Evolutionary conservation across 2,329 filamentous ascomycete species (phyloP).

Genomic region (Colletotrichum gloeosporioides): DNA sequence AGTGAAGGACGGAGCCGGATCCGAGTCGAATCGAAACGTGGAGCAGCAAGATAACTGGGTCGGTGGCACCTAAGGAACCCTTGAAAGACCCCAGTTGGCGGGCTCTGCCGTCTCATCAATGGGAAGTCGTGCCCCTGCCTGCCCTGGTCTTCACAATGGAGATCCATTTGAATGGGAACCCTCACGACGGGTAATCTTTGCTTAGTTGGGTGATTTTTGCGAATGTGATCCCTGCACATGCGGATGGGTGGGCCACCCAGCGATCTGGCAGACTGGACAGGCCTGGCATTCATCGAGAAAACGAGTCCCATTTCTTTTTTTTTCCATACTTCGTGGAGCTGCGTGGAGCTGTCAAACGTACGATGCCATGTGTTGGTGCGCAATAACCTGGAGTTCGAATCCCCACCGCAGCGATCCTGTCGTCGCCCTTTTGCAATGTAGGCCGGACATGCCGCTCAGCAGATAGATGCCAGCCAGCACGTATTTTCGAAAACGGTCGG

Average conservation of each 20-base stretch:
- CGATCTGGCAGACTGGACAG: slow-evolving; percentile 21
- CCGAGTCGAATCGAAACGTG: slow-evolving; percentile 16
- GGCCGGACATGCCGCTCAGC: slow-evolving; percentile 7
- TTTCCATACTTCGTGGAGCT: slow-evolving; percentile 10
- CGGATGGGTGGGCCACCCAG: slow-evolving; percentile 13
- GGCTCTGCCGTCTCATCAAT: slow-evolving; percentile 23
- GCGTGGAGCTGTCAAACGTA: slow-evolving; percentile 20
- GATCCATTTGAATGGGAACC: slow-evolving; percentile 16
- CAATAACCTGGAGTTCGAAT: neutral
- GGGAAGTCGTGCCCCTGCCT: neutral
- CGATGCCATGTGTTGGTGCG: slow-evolving; percentile 19
- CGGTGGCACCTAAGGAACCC: slow-evolving; percentile 1
- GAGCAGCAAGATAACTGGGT: slow-evolving; percentile 8
- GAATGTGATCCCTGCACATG: slow-evolving; percentile 14
- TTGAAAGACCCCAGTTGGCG: slow-evolving; percentile 15
- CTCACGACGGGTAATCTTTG: slow-evolving; percentile 17
- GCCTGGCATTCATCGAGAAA: slow-evolving; percentile 18
- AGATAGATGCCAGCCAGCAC: neutral
- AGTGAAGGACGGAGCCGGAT: slow-evolving; percentile 12
- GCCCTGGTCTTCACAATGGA: neutral
- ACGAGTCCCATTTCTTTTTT: slow-evolving; percentile 14
- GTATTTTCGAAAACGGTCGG: neutral
- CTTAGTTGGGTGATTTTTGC: slow-evolving; percentile 20
- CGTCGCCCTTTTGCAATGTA: neutral
- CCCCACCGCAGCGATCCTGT: slow-evolving; percentile 6